Conservation (phyloP, 352 stramenopile species). For the Phytophthora tentaculata region DNA sequence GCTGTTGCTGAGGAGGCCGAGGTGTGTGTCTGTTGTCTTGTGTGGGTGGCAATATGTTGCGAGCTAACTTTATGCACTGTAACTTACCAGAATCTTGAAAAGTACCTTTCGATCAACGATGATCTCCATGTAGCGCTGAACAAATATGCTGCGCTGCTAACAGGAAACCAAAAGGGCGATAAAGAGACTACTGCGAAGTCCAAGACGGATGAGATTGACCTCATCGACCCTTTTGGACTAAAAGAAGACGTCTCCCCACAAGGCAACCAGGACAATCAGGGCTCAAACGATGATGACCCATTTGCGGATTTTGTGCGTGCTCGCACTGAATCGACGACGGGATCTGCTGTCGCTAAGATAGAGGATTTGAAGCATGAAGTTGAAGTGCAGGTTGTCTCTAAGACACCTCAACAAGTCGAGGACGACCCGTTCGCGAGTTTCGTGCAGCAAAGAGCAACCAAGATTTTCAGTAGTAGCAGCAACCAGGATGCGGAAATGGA, state of each 20-base stretch:
- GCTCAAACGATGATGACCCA: slow-evolving; percentile 51
- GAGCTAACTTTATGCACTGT: slow-evolving; percentile 7
- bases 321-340: slow-evolving; percentile 36
- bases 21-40: slow-evolving; percentile 27
- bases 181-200: slow-evolving; percentile 10
- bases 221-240: slow-evolving; percentile 38
- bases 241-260: slow-evolving; percentile 13
- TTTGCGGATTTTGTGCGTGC: slow-evolving; percentile 70
- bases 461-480: slow-evolving; percentile 39
- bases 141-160: slow-evolving; percentile 55
- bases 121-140: slow-evolving; percentile 62
- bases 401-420: slow-evolving; percentile 36
- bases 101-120: slow-evolving; percentile 79
- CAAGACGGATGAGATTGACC: slow-evolving; percentile 26
- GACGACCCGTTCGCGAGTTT: slow-evolving; percentile 77
- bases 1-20: slow-evolving; percentile 60
- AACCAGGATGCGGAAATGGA: slow-evolving; percentile 30
- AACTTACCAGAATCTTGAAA: slow-evolving; percentile 61
- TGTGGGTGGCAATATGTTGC: neutral
- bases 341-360: neutral
- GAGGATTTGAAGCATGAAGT: slow-evolving; percentile 9
- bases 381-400: slow-evolving; percentile 14
- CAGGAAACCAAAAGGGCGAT: slow-evolving; percentile 34
- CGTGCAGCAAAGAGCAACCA: slow-evolving; percentile 55
- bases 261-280: slow-evolving; percentile 46